A percentile compares a stretch with the other conserved stretches of the same genome.
Evolutionary conservation across 164 flowering plant genomes (phyloP).

Genomic region (Macadamia integrifolia): DNA sequence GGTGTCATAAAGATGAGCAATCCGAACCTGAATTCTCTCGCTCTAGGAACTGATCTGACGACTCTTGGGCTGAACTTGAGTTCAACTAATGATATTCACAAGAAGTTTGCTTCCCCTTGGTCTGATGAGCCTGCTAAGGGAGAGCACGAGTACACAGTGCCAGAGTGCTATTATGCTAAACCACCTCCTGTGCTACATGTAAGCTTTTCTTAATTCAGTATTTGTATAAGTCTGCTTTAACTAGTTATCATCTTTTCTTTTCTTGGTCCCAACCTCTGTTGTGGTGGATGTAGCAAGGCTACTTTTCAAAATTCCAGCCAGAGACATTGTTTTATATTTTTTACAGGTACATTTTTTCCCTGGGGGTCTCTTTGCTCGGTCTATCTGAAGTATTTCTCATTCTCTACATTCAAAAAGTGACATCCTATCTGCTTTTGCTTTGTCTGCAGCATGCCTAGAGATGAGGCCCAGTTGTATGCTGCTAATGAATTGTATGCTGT

Average conservation of each 20-base stretch:
- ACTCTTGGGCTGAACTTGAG: conserved; percentile 34
- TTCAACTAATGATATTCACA: conserved; percentile 29
- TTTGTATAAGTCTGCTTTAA: not conserved
- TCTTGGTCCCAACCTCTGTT: not conserved
- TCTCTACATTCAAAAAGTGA: not conserved
- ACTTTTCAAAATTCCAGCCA: conserved; percentile 11
- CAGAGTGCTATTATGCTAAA: conserved; percentile 29
- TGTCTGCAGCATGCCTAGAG: conserved; percentile 24
- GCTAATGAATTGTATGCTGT: conserved; percentile 23
- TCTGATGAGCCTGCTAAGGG: conserved; percentile 34
- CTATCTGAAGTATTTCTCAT: not conserved
- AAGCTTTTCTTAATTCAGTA: conserved; percentile 6
- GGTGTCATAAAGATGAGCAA: conserved; percentile 21
- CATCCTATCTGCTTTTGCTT: not conserved
- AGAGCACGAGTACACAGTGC: conserved; percentile 23
- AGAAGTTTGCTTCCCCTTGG: conserved; percentile 37
- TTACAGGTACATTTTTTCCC: conserved; percentile 12
- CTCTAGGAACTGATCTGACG: conserved; percentile 38
- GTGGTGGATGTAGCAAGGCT: conserved; percentile 12
- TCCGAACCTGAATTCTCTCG: conserved; percentile 23
- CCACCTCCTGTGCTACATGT: conserved; percentile 30
- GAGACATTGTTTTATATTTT: conserved; percentile 20
- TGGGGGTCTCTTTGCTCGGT: not conserved
- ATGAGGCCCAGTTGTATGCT: conserved; percentile 21
- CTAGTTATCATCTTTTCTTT: too few species aligned